phyloP scores from a whole-genome alignment of 163 green algal species.

The Scenedesmus sp. region DNA sequence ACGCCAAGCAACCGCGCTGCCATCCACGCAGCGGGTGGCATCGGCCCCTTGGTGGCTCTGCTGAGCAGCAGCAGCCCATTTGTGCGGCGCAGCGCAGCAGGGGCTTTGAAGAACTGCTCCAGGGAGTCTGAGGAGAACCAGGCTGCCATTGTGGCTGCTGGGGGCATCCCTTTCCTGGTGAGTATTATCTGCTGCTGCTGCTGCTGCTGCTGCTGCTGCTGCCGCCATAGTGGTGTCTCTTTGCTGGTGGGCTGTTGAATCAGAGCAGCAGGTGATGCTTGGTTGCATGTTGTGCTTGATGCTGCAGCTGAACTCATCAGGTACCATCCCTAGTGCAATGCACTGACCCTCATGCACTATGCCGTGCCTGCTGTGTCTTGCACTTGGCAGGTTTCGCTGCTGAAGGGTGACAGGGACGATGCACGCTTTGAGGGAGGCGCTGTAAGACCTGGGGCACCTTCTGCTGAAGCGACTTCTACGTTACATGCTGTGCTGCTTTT shows the following conservation, averaged over 20 bases:
- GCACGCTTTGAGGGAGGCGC: neutral
- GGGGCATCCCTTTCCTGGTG: neutral
- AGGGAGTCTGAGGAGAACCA: neutral
- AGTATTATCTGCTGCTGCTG: neutral
- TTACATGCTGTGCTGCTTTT: too few relatives aligned
- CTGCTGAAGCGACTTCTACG: too few relatives aligned
- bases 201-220: too few relatives aligned
- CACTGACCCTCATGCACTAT: too few relatives aligned
- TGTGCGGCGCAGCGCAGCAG: constrained; percentile 21
- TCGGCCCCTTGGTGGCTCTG: neutral
- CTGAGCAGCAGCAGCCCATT: neutral
- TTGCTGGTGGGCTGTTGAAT: too few relatives aligned
- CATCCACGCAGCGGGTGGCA: neutral
- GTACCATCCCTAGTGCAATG: too few relatives aligned
- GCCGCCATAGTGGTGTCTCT: too few relatives aligned
- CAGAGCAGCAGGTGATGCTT: too few relatives aligned
- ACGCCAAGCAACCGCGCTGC: constrained; percentile 2
- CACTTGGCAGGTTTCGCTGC: neutral
- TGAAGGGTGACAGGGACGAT: neutral
- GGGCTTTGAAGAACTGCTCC: constrained; percentile 4
- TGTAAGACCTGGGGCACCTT: neutral
- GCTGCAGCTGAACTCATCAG: too few relatives aligned
- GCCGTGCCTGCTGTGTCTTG: too few relatives aligned
- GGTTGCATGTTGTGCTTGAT: too few relatives aligned
- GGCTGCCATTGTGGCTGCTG: constrained; percentile 7